phyloP scores from a whole-genome alignment of 495 filamentous ascomycete genomes.

The Hypoxylon crocopeplum region DNA sequence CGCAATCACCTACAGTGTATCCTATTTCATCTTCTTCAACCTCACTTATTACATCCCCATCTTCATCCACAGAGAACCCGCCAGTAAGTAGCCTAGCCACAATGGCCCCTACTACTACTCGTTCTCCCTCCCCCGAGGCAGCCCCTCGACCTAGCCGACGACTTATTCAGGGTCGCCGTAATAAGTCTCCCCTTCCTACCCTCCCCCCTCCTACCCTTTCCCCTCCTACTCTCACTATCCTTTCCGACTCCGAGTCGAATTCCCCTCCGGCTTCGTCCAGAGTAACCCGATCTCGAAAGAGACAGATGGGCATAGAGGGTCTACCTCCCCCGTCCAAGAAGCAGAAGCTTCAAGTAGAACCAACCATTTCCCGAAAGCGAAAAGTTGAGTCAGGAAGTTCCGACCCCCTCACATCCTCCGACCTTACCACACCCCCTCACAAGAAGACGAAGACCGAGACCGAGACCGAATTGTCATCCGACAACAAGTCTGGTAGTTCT shows the following conservation, averaged over 20 bases:
- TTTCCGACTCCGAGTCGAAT: slow-evolving; percentile 11
- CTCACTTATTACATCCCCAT: slow-evolving; percentile 30
- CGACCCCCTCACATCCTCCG: not conserved
- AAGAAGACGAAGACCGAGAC: slow-evolving; percentile 11
- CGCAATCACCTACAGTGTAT: slow-evolving; percentile 29
- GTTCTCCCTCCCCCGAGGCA: slow-evolving; percentile 42
- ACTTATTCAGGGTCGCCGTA: slow-evolving; percentile 67
- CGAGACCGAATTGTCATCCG: not conserved
- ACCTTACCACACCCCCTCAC: too few species aligned
- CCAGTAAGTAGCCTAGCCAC: too few species aligned
- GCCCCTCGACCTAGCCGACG: slow-evolving; percentile 45
- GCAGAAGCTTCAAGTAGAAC: too few species aligned
- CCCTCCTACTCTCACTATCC: slow-evolving; percentile 30
- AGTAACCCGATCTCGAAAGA: slow-evolving; percentile 7
- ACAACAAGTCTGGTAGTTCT: not conserved
- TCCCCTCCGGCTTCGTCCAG: not conserved
- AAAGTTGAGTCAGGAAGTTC: not conserved
- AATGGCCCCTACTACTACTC: not conserved
- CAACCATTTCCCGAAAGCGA: not conserved
- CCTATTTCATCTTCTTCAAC: slow-evolving; percentile 30
- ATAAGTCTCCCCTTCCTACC: slow-evolving; percentile 49
- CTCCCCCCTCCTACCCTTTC: slow-evolving; percentile 12
- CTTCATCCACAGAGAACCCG: not conserved
- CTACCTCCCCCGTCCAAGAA: too few species aligned
- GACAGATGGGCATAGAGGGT: not conserved